Evolutionary conservation across 2,329 filamentous ascomycete genomes (phyloP), one percentile per base, ranked within the genome.

Genomic region (Venturia aucupariae): DNA sequence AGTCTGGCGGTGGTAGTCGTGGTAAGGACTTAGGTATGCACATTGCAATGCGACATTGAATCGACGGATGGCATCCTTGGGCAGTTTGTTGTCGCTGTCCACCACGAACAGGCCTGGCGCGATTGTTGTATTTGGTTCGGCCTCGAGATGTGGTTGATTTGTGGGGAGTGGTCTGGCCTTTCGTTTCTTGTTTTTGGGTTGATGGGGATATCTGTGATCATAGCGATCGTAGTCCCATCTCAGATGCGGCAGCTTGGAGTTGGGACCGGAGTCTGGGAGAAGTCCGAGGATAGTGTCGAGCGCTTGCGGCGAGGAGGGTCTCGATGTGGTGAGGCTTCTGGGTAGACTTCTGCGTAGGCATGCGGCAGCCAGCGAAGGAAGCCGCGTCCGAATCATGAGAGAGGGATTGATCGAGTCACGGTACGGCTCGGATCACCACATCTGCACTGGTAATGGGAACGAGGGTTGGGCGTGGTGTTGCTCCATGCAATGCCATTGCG

Each of bases 181-280:
- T 57, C 51, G 51, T 35, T 35, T 57, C 30, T 57, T 2, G 30
- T 57, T 57, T n/a, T 17, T 19, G 22, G n/a, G 17, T 24, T 35
- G 51, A 27, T 27, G 51, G 24, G 13, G 51, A 1, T 13, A 19
- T 27, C 15, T 19, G 27, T 19, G 27, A 8, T 35, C 51, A 22
- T 57, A 27, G 51, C 30, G 51, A 57, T 57, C 51, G 30, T 57
- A 57, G 30, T 57, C 51, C 51, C 51, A 57, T n/a, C 51, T 30
- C 27, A 57, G 30, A 4, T 17, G 19, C 15, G 51, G 51, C 27
- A 57, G 30, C 51, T 57, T 57, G 51, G 51, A 57, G 51, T 5
- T n/a, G n/a, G 51, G 27, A 19, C 30, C 30, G 10, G 19, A 6
- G 4, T n/a, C 15, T 2, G 30, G 51, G 30, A 57, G 51, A 6